Evolutionary conservation across 2,329 filamentous ascomycete genomes (phyloP), one percentile per base, ranked within the genome.

Genomic region (Mycosphaerelloides madeirae): DNA sequence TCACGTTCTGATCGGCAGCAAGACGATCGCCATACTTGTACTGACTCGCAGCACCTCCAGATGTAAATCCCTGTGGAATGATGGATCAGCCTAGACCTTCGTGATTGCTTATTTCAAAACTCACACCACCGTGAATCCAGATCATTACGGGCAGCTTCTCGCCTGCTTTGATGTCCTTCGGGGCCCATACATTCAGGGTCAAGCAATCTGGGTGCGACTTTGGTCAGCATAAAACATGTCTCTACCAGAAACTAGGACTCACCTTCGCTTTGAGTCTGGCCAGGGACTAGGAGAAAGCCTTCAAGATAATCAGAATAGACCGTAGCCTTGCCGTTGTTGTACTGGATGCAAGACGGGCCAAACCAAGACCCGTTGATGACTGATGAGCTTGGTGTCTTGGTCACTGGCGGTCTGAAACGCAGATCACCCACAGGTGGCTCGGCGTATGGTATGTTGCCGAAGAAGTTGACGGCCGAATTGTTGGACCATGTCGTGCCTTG

Each of bases 141-240:
- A 73, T 58, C 22, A 72, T 54, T 5, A 73, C 65, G 2, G 68
- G 62, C 29, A 67, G 44, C 44, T 34, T 55, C 41, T 12, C 52
- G 18, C 53, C 47, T 12, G 53, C 56, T 1, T 31, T 35, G 6
- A 54, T 46, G 6, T 12, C 16, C 31, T 52, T 48, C 22, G 68
- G 68, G 1, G 43, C 46, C 64, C 64, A 67, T 12, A 67, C 52
- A 37, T 68, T 67, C 19, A 68, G 40, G 8, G 59, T 62, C 43
- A 68, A 49, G 48, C 65, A 68, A 41, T 67, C 65, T 46, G 65
- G 58, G 36, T 25, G 22, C 22, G 22, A 54, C 4, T 14, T 20
- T 14, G 15, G 22, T 44, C 15, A 39, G 19, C 13, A 22, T 19
- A 28, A 43, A 5, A 12, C 6, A 8, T 31, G 9, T 9, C 9